Evolutionary conservation across 148 eudicot species (phyloP), one percentile per base, ranked within the genome.

Genomic region (Salicornia ramosissima): DNA sequence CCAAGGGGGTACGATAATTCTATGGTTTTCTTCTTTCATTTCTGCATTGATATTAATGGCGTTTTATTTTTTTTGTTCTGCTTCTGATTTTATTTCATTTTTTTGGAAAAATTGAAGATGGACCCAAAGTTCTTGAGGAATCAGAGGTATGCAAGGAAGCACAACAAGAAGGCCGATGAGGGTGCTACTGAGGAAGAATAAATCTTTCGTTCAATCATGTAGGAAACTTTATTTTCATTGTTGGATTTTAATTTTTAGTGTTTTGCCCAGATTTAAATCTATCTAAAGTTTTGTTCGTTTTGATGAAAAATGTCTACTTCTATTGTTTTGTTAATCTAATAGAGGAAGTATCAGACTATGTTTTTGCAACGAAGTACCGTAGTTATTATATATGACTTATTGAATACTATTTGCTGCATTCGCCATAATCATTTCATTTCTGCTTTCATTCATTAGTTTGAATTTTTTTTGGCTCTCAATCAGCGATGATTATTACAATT

Each of bases 61-160:
- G 40, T 36, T 12, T 12, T 46, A 15, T 47, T 47, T 43, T 6
- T 10, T 16, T 11, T n/a, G 13, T 58, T 10, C 25, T 31, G 0
- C 54, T 3, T 10, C 56, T 15, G 26, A 50, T 29, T 26, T 42
- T 63, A 31, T 15, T 49, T 49, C 1, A 46, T 33, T 63, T 49
- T 2, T 72, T 22, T 60, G 10, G 57, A 15, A 10, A 51, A 47
- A 4, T 28, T 57, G 53, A 51, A 90, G 96, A 90, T 90, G 96
- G 96, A 90, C 75, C 92, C 96, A 2, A 90, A 87, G 82, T 90
- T 90, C 70, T 72, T 90, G 83, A 90, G 96, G 88, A 90, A 90
- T 80, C 92, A 90, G 80, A 90, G 96, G 96, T 86, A 88, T 24
- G 96, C 96, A 11, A 86, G 96, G 90, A 90, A 90, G 88, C 92